These are phyloP conservation scores for Acephala macrosclerotiorum DNA, from an alignment of 2,329 filamentous ascomycete species.

Conservation along the genomic window DNA sequence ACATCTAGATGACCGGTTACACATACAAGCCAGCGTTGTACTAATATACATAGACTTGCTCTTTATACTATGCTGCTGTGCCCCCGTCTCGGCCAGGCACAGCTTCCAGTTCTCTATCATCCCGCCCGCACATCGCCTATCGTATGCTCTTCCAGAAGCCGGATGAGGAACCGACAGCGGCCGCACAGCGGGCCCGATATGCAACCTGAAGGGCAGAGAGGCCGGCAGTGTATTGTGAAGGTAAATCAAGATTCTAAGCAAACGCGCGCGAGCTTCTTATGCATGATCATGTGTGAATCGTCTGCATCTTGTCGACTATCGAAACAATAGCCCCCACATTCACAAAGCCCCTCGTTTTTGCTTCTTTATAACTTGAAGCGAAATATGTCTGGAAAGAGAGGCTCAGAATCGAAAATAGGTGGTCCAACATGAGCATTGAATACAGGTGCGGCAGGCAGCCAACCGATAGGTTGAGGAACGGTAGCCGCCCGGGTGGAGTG, in stretches of 20 bases:
- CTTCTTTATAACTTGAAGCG: slow-evolving; percentile 16
- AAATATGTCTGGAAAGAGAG: slow-evolving; percentile 17
- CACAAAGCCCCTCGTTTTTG: not conserved
- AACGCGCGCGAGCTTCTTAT: slow-evolving; percentile 25
- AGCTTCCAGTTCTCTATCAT: not conserved
- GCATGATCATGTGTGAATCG: not conserved
- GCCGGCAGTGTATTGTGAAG: not conserved
- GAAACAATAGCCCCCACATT: slow-evolving; percentile 9
- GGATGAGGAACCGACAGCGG: slow-evolving; percentile 25
- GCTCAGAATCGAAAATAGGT: slow-evolving; percentile 11
- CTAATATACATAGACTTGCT: not conserved
- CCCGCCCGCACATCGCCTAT: slow-evolving; percentile 16
- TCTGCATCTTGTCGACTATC: slow-evolving; percentile 1
- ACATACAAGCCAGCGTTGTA: not conserved
- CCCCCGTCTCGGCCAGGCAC: not conserved
- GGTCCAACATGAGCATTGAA: slow-evolving; percentile 11
- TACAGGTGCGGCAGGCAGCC: slow-evolving; percentile 20
- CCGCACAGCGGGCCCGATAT: slow-evolving; percentile 28
- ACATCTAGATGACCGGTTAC: not conserved
- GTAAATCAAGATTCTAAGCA: not conserved
- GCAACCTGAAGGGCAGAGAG: slow-evolving; percentile 22
- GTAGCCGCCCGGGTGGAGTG: slow-evolving; percentile 35
- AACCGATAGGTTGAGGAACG: slow-evolving; percentile 28
- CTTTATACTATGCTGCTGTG: not conserved
- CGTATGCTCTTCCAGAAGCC: slow-evolving; percentile 24